Evolutionary conservation across 2,329 filamentous ascomycete species (phyloP).

Genomic region (Zymoseptoria ardabiliae): DNA sequence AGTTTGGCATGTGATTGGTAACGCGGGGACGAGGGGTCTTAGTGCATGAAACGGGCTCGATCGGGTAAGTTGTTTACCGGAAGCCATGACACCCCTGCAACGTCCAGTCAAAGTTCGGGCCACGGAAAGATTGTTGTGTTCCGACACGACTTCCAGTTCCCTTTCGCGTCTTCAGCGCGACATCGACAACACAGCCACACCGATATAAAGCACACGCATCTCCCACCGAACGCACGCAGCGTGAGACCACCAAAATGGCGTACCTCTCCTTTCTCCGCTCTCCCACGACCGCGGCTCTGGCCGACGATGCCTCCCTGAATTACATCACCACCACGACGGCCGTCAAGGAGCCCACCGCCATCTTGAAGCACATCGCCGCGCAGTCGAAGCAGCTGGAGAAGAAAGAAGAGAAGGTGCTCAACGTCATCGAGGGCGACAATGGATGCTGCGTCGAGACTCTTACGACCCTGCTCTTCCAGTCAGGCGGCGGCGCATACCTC

Average conservation of each 20-base stretch:
- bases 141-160: background rate
- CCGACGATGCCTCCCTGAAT: slow-evolving; percentile 48
- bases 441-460: slow-evolving; percentile 71
- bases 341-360: slow-evolving; percentile 62
- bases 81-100: background rate
- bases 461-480: slow-evolving; percentile 73
- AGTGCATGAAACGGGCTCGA: background rate
- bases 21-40: background rate
- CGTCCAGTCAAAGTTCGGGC: background rate
- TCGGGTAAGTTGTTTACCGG: background rate
- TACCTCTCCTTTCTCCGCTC: slow-evolving; percentile 41
- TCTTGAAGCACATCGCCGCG: slow-evolving; percentile 72
- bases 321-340: slow-evolving; percentile 85
- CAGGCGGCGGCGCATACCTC: slow-evolving; percentile 76
- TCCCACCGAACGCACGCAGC: background rate
- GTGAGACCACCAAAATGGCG: slow-evolving; percentile 2
- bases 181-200: background rate
- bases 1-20: background rate
- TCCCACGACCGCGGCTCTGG: slow-evolving; percentile 37
- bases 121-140: background rate
- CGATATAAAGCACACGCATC: background rate
- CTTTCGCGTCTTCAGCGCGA: background rate
- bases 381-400: slow-evolving; percentile 71
- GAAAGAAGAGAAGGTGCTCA: slow-evolving; percentile 71
- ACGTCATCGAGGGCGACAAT: slow-evolving; percentile 62